These are phyloP conservation scores for Theobroma grandiflorum DNA, from an alignment of 441 rosid species.

Conservation along the genomic window DNA sequence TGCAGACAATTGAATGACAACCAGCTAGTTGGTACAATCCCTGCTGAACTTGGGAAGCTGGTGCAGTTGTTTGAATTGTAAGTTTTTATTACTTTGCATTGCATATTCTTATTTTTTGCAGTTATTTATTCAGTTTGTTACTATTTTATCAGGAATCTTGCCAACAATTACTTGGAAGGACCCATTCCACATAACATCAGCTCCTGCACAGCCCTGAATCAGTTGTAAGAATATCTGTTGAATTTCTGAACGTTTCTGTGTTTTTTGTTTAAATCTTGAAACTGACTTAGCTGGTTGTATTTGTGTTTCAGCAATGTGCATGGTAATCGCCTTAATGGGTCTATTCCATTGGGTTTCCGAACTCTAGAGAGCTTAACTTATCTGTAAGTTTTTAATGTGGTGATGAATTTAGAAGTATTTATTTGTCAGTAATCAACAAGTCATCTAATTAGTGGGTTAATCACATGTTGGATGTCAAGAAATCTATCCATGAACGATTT, in stretches of 20 bases:
- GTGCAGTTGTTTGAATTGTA: slow-evolving; percentile 92
- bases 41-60: slow-evolving; percentile 98
- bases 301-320: slow-evolving; percentile 70
- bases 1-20: slow-evolving; percentile 88
- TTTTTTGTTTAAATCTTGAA: neutral
- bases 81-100: slow-evolving; percentile 27
- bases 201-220: slow-evolving; percentile 83
- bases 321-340: slow-evolving; percentile 77
- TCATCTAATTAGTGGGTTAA: neutral
- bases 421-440: neutral
- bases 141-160: slow-evolving; percentile 73
- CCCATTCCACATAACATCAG: slow-evolving; percentile 84
- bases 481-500: slow-evolving; percentile 84
- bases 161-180: slow-evolving; percentile 80
- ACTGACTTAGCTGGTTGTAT: neutral
- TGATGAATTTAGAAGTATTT: neutral
- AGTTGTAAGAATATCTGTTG: slow-evolving; percentile 58
- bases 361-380: slow-evolving; percentile 85
- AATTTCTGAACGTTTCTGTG: neutral
- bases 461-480: slow-evolving; percentile 38
- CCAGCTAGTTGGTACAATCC: slow-evolving; percentile 73
- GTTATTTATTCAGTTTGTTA: neutral
- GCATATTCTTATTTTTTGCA: neutral
- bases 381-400: slow-evolving; percentile 56
- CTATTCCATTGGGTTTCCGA: slow-evolving; percentile 72